Conservation (phyloP, 768 basidiomycete species). For the Trametes cubensis region DNA sequence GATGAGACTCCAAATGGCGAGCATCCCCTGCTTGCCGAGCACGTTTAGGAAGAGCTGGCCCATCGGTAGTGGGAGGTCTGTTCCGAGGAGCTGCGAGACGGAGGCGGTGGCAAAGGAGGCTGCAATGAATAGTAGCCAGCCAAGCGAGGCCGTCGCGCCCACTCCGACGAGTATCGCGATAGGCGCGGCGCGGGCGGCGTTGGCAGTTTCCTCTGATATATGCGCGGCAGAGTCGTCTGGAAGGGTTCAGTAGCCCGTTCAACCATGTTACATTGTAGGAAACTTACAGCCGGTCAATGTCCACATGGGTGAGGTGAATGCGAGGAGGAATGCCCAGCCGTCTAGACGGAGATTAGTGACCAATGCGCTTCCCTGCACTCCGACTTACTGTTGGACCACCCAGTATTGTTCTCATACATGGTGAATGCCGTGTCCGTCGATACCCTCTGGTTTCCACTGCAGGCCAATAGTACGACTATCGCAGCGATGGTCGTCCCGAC, state of each 20-base stretch:
- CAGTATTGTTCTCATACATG: slow-evolving; percentile 69
- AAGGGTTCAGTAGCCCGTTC: not conserved
- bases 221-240: slow-evolving; percentile 78
- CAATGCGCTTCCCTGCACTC: not conserved
- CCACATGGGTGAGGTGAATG: slow-evolving; percentile 81
- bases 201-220: slow-evolving; percentile 71
- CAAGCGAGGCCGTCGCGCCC: slow-evolving; percentile 57
- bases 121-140: slow-evolving; percentile 68
- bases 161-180: slow-evolving; percentile 71
- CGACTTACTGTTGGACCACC: slow-evolving; percentile 61
- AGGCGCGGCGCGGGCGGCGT: slow-evolving; percentile 65
- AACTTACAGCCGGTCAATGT: slow-evolving; percentile 72
- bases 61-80: slow-evolving; percentile 65
- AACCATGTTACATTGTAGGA: not conserved
- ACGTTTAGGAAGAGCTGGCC: slow-evolving; percentile 69
- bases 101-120: slow-evolving; percentile 67
- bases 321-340: slow-evolving; percentile 73
- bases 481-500: slow-evolving; percentile 69
- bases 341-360: slow-evolving; percentile 39
- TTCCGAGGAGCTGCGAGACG: slow-evolving; percentile 50
- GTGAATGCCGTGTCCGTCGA: slow-evolving; percentile 72
- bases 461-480: slow-evolving; percentile 59
- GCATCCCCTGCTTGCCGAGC: slow-evolving; percentile 70
- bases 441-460: slow-evolving; percentile 55
- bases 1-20: slow-evolving; percentile 70